Evolutionary conservation across 352 stramenopile species (phyloP), one percentile per base, ranked within the genome.

Genomic region (Phytophthora hibernalis): DNA sequence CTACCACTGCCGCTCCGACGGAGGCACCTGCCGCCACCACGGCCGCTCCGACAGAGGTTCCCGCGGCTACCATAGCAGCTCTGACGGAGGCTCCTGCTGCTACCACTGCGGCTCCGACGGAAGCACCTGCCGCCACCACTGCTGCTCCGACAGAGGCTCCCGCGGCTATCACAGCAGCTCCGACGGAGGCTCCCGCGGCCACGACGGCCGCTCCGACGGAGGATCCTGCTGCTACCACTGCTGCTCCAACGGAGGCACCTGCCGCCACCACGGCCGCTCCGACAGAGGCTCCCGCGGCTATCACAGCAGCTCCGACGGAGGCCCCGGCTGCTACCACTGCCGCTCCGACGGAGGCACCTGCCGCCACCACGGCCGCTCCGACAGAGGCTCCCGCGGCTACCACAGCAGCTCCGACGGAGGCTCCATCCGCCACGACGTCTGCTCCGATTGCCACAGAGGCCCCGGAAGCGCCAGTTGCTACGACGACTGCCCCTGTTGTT

Each of bases 231-330:
- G 11, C 54, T 13, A 35, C 42, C 33, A 13, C 56, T 28, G 28
- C 44, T 0, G n/a, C 53, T 37, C 38, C 67, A 0, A 60, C 47
- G 7, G 70, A 61, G 0, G 49, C 53, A 15, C 63, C 62, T 0
- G 35, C 30, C 18, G 52, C 40, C 1, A 40, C 50, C 5, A 63
- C 72, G 2, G 38, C 48, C 12, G 20, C 66, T 6, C 35, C 70
- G 26, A 51, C 64, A 2, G 10, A 61, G 15, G 33, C 53, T 42
- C 52, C 75, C 9, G 77, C 70, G n/a, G 61, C 54, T 2, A 51
- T 60, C 0, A 48, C 60, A 0, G 37, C 52, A 2, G 33, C 59
- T 1, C 48, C 58, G 11, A 55, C 61, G 5, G 65, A 66, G 4
- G 47, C 62, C 20, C 63, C 61, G 1, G 37, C 54, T 28, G 43